These are phyloP conservation scores for Gossypium raimondii DNA, from an alignment of 345 rosid species.

Conservation along the genomic window DNA sequence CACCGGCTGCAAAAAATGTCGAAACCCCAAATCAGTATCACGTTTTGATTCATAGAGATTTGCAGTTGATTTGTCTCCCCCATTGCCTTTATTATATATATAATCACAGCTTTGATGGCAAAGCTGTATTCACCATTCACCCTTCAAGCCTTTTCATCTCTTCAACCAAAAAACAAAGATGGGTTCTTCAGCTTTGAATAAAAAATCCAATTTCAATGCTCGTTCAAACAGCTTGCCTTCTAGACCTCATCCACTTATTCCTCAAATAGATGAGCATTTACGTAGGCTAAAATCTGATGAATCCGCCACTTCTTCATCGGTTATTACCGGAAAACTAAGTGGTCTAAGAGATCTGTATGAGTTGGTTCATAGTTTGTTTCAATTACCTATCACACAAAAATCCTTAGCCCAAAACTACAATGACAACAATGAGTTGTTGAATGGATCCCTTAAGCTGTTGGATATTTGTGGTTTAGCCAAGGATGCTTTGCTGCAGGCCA, in stretches of 20 bases:
- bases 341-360: constrained; percentile 8
- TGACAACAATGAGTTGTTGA: neutral
- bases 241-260: neutral
- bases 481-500: constrained; percentile 27
- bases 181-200: neutral
- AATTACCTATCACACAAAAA: neutral
- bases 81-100: neutral
- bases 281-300: neutral
- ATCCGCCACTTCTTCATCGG: neutral
- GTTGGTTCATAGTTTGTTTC: neutral
- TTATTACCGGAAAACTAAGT: neutral
- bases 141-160: neutral
- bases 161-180: neutral
- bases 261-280: constrained; percentile 2
- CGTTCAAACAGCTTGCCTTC: constrained; percentile 9
- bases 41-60: neutral
- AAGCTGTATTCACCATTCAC: neutral
- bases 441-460: neutral
- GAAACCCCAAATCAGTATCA: neutral
- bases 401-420: neutral
- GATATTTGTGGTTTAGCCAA: constrained; percentile 1
- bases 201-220: neutral
- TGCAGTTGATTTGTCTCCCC: constrained; percentile 1
- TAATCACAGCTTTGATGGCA: neutral
- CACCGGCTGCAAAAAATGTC: neutral